Conservation (phyloP, 164 flowering plant genomes). For the Piper betle region DNA sequence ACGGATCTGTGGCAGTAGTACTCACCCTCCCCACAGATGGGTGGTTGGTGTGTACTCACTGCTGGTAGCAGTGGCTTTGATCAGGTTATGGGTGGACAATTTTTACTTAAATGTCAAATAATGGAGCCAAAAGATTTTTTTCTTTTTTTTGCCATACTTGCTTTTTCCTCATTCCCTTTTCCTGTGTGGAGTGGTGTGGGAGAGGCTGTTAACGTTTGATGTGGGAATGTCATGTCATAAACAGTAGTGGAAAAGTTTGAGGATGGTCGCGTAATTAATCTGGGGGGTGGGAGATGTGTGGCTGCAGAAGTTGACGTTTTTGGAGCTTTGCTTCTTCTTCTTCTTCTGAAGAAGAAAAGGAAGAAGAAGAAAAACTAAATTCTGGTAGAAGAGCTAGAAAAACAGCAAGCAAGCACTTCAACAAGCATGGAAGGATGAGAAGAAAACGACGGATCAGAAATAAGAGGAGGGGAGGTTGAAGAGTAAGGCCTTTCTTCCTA, state of each 20-base stretch:
- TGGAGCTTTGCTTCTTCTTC: slow-evolving; percentile 6
- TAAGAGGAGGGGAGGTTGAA: neutral
- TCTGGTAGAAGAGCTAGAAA: neutral
- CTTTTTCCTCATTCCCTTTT: neutral
- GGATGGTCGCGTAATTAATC: neutral
- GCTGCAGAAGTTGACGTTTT: neutral
- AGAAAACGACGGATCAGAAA: neutral
- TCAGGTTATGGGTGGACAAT: neutral
- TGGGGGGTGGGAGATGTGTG: neutral
- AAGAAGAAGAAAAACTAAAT: slow-evolving; percentile 1
- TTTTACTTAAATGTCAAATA: neutral
- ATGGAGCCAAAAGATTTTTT: neutral
- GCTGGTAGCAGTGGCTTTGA: too few species aligned
- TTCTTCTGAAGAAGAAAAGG: too few species aligned
- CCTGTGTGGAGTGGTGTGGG: neutral
- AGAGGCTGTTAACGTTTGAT: neutral
- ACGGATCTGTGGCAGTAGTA: too few species aligned
- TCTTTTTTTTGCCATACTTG: neutral
- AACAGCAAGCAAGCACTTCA: neutral
- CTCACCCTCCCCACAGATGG: too few species aligned
- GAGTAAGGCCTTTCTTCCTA: too few species aligned
- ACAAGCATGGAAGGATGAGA: neutral
- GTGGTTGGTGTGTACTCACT: too few species aligned
- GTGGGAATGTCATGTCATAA: neutral
- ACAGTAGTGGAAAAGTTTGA: neutral